Conservation (phyloP, 306 rosid species). For the Sindora glabra region DNA sequence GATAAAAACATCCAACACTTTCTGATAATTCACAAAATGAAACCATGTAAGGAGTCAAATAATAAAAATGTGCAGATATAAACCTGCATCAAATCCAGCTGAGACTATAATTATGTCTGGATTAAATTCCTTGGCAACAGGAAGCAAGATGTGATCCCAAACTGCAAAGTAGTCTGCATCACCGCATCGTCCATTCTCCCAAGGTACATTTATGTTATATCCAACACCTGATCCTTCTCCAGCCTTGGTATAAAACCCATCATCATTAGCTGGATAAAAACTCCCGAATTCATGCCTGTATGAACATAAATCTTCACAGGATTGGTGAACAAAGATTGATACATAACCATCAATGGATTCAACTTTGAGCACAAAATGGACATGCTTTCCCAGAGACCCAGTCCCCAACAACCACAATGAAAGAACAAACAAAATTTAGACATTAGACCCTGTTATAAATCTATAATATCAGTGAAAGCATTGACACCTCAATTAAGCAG, state of each 20-base stretch:
- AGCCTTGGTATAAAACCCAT: slow-evolving; percentile 69
- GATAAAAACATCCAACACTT: too few relatives aligned
- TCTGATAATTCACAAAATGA: too few relatives aligned
- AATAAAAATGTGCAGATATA: neutral
- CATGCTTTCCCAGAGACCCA: neutral
- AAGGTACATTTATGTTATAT: slow-evolving; percentile 86
- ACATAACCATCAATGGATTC: neutral
- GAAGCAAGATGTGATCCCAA: slow-evolving; percentile 91
- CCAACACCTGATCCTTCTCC: slow-evolving; percentile 88
- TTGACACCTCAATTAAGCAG: too few relatives aligned
- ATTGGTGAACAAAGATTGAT: slow-evolving; percentile 6
- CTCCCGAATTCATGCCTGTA: slow-evolving; percentile 84
- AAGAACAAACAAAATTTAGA: neutral
- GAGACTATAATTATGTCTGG: slow-evolving; percentile 80
- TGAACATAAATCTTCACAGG: slow-evolving; percentile 12
- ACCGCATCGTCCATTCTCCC: slow-evolving; percentile 90
- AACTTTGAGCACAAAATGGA: slow-evolving; percentile 4
- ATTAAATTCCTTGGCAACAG: slow-evolving; percentile 73
- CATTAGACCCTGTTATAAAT: too few relatives aligned
- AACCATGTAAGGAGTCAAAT: neutral
- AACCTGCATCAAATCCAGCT: slow-evolving; percentile 99
- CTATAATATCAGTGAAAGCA: neutral
- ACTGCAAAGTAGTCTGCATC: slow-evolving; percentile 92
- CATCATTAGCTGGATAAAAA: slow-evolving; percentile 70
- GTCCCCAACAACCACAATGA: neutral